Conservation (phyloP, 352 stramenopile species). For the Pythium aristosporum region DNA sequence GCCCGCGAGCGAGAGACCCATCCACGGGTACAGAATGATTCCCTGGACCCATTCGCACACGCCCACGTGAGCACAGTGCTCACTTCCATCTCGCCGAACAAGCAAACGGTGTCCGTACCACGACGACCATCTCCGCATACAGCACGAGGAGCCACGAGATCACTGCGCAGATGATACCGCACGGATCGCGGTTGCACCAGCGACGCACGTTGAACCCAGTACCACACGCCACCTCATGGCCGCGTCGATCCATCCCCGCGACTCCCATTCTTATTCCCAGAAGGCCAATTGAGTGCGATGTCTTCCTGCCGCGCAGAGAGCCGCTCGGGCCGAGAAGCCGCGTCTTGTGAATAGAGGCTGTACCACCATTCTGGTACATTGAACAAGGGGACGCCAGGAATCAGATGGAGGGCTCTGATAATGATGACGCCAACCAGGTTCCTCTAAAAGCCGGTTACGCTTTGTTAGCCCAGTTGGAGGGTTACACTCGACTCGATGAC, state of each 20-base stretch:
- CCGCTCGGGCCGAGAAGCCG: not conserved
- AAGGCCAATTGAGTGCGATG: not conserved
- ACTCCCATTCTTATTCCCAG: slow-evolving; percentile 27
- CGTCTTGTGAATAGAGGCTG: not conserved
- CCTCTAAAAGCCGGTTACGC: slow-evolving; percentile 6
- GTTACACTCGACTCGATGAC: not conserved
- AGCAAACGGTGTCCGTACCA: slow-evolving; percentile 38
- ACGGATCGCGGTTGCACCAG: slow-evolving; percentile 92
- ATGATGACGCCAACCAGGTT: no score
- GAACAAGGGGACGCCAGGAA: slow-evolving; percentile 4
- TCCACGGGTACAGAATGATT: slow-evolving; percentile 90
- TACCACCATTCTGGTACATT: slow-evolving; percentile 5
- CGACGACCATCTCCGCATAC: slow-evolving; percentile 90
- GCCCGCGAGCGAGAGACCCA: slow-evolving; percentile 69
- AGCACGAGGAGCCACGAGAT: slow-evolving; percentile 91
- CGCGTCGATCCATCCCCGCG: slow-evolving; percentile 31
- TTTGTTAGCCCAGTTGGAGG: not conserved
- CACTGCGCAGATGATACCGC: slow-evolving; percentile 87
- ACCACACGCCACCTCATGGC: slow-evolving; percentile 53
- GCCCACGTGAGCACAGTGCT: not conserved
- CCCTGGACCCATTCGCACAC: slow-evolving; percentile 36
- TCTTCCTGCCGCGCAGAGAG: not conserved
- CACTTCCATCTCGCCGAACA: no score
- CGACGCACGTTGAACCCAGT: slow-evolving; percentile 80
- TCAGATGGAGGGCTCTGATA: no score